Percentiles rank a stretch among this genome's conserved stretches.
Conservation (phyloP, 2,329 filamentous ascomycete genomes). For the Chaetomium sp. region DNA sequence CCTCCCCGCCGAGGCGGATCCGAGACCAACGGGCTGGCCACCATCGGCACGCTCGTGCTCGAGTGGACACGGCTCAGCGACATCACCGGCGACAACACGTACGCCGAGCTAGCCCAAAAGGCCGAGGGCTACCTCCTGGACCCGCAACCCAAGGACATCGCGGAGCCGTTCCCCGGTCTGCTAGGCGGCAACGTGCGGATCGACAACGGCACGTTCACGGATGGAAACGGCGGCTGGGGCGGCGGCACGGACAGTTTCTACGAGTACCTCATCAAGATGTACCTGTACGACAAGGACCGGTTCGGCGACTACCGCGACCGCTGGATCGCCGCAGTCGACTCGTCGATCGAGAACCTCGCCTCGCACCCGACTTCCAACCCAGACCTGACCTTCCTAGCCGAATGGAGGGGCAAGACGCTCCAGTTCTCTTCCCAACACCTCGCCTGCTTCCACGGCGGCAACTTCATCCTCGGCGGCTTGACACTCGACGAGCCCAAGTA, state of each 20-base stretch:
- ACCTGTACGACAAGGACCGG: slow-evolving; percentile 62
- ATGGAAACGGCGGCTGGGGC: slow-evolving; percentile 67
- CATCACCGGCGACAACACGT: slow-evolving; percentile 60
- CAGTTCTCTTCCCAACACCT: slow-evolving; percentile 48
- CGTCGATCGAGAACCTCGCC: slow-evolving; percentile 63
- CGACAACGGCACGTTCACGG: slow-evolving; percentile 57
- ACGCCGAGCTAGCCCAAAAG: slow-evolving; percentile 58
- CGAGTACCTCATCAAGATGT: slow-evolving; percentile 91
- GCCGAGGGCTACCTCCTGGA: slow-evolving; percentile 64
- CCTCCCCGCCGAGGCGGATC: slow-evolving; percentile 44
- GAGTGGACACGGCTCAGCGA: slow-evolving; percentile 82
- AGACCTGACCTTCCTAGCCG: slow-evolving; percentile 66
- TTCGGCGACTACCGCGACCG: slow-evolving; percentile 63
- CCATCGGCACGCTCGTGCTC: slow-evolving; percentile 68
- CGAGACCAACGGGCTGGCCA: slow-evolving; percentile 64
- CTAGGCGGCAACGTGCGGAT: slow-evolving; percentile 63
- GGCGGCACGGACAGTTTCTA: slow-evolving; percentile 77
- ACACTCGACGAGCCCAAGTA: slow-evolving; percentile 61
- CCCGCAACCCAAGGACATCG: slow-evolving; percentile 50
- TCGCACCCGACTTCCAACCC: slow-evolving; percentile 60
- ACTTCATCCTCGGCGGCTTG: slow-evolving; percentile 74
- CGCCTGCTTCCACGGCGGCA: slow-evolving; percentile 79
- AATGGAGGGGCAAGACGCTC: slow-evolving; percentile 42
- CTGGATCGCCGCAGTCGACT: slow-evolving; percentile 71
- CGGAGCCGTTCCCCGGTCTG: slow-evolving; percentile 71